These are phyloP conservation scores for Pseudogymnoascus sp. DNA, from an alignment of 2,329 filamentous ascomycete genomes.

Conservation along the genomic window DNA sequence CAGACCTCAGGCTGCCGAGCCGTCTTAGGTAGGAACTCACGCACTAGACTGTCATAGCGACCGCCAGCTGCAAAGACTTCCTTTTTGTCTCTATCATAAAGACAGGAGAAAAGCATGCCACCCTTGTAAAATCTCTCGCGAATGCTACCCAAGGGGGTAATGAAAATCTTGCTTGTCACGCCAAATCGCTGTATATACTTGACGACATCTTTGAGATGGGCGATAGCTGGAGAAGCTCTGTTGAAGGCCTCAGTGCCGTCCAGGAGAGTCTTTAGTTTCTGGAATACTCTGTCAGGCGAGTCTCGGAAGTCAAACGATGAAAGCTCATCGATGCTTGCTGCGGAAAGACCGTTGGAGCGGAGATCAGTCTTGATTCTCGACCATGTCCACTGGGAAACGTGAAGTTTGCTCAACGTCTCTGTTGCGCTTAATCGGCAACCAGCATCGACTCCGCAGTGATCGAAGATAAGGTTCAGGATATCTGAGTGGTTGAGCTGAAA, in stretches of 20 bases:
- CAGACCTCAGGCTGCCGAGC: slow-evolving; percentile 55
- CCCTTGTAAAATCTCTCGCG: slow-evolving; percentile 87
- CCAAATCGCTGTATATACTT: slow-evolving; percentile 70
- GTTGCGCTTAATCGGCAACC: slow-evolving; percentile 65
- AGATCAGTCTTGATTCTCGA: slow-evolving; percentile 64
- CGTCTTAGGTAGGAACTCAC: slow-evolving; percentile 68
- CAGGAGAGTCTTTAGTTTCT: slow-evolving; percentile 52
- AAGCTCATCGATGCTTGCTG: slow-evolving; percentile 85
- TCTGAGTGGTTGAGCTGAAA: slow-evolving; percentile 88
- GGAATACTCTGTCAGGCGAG: slow-evolving; percentile 45
- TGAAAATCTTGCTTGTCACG: slow-evolving; percentile 69
- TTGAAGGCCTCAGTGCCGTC: slow-evolving; percentile 62
- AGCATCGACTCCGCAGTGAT: slow-evolving; percentile 72
- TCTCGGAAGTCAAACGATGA: slow-evolving; percentile 85
- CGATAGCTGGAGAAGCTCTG: slow-evolving; percentile 66
- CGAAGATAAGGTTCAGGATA: slow-evolving; percentile 79
- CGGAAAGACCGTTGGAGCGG: slow-evolving; percentile 76
- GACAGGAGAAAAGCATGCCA: slow-evolving; percentile 81
- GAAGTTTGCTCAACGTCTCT: slow-evolving; percentile 78
- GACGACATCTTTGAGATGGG: slow-evolving; percentile 71
- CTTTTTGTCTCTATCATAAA: slow-evolving; percentile 75
- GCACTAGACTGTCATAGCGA: slow-evolving; percentile 83
- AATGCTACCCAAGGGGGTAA: slow-evolving; percentile 78
- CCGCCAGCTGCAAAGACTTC: slow-evolving; percentile 91
- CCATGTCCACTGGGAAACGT: slow-evolving; percentile 75